Percentiles rank a stretch among this genome's conserved stretches.
Conservation (phyloP, 1,284 basidiomycete genomes). For the Microbotryum scabiosae region DNA sequence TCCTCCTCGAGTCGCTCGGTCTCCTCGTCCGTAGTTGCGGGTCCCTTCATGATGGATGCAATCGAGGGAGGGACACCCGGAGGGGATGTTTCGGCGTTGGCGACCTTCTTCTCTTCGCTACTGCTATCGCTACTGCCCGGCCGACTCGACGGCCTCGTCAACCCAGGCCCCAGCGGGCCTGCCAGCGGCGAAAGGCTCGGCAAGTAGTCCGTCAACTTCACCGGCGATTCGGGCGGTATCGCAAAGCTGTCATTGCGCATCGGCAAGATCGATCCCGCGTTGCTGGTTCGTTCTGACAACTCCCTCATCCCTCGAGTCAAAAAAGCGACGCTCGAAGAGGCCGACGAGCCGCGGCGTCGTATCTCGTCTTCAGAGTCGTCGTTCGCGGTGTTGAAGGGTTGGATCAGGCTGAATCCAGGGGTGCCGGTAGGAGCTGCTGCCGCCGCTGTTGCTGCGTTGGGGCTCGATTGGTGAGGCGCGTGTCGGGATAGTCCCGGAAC, state of each 20-base stretch:
- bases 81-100: not conserved
- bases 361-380: not conserved
- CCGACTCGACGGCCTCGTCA: not conserved
- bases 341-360: not conserved
- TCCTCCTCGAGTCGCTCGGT: not conserved
- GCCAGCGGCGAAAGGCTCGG: too few relatives aligned
- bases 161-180: too few relatives aligned
- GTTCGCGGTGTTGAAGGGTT: not conserved
- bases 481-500: too few relatives aligned
- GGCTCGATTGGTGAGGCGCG: too few relatives aligned
- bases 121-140: constrained; percentile 1
- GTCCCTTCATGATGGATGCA: not conserved
- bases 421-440: constrained; percentile 7
- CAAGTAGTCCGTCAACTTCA: too few relatives aligned
- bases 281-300: too few relatives aligned
- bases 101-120: not conserved
- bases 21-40: not conserved
- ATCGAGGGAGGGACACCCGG: too few relatives aligned
- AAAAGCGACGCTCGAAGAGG: not conserved
- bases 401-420: constrained; percentile 5
- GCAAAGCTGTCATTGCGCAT: too few relatives aligned
- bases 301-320: too few relatives aligned
- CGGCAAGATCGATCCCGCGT: too few relatives aligned
- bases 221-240: too few relatives aligned
- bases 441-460: too few relatives aligned